These are phyloP conservation scores for Elymus sibiricus DNA, from an alignment of 176 grass and related monocot genomes.

Conservation along the genomic window DNA sequence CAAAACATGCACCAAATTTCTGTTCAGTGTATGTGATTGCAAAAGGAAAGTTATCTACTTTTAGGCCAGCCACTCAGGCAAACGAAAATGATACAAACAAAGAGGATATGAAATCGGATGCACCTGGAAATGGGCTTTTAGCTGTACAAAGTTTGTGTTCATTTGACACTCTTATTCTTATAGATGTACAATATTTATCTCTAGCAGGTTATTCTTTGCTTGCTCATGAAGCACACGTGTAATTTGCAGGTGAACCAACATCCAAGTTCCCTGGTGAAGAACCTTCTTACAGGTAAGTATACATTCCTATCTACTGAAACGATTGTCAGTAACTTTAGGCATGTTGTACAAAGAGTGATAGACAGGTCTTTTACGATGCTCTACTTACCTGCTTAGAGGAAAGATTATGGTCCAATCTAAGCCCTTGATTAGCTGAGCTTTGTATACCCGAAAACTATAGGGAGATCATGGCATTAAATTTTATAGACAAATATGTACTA, in stretches of 20 bases:
- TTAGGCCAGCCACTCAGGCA: conserved; percentile 50
- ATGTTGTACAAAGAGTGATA: background rate
- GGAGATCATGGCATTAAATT: background rate
- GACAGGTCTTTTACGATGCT: background rate
- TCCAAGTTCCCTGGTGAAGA: background rate
- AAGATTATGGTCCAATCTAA: background rate
- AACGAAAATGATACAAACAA: conserved; percentile 26
- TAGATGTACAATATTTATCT: background rate
- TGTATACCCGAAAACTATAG: background rate
- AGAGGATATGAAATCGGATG: conserved; percentile 23
- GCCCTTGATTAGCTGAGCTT: background rate
- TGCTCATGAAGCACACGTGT: conserved; percentile 1
- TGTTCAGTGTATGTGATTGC: conserved; percentile 79
- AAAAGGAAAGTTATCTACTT: conserved; percentile 74
- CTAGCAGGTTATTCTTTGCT: background rate
- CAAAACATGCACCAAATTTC: conserved; percentile 50
- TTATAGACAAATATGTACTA: background rate
- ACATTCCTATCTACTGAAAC: background rate
- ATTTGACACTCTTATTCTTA: background rate
- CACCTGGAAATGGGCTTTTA: conserved; percentile 13
- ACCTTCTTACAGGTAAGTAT: conserved; percentile 26
- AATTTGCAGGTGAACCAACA: conserved; percentile 50
- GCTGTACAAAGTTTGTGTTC: conserved; percentile 47
- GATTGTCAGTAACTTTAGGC: background rate
- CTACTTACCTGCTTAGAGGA: background rate